Conservation (phyloP, 1,139 yeast species). For the Suhomyces ambrosiae region DNA sequence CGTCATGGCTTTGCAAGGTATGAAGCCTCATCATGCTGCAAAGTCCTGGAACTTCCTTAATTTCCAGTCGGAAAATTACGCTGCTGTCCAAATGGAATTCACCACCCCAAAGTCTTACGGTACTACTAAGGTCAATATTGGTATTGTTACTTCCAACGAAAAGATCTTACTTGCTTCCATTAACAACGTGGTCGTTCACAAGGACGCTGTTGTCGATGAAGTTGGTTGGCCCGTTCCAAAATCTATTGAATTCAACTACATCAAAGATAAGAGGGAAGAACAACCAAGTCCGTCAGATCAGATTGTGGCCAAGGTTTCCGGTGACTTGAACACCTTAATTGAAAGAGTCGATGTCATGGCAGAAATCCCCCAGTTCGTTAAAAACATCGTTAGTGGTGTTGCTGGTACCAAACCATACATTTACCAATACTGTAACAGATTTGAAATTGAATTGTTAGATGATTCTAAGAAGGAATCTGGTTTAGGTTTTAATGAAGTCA, state of each 20-base stretch:
- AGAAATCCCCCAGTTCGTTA: constrained; percentile 92
- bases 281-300: constrained; percentile 29
- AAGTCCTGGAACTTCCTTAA: constrained; percentile 93
- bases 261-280: constrained; percentile 44
- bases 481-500: constrained; percentile 77
- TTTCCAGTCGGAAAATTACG: constrained; percentile 74
- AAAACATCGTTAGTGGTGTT: constrained; percentile 89
- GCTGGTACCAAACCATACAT: constrained; percentile 95
- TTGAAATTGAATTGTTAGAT: constrained; percentile 34
- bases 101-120: constrained; percentile 92
- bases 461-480: constrained; percentile 56
- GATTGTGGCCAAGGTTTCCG: constrained; percentile 48
- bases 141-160: constrained; percentile 67
- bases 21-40: constrained; percentile 99
- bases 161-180: constrained; percentile 67
- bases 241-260: constrained; percentile 59
- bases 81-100: constrained; percentile 92
- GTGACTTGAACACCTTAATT: constrained; percentile 59
- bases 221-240: constrained; percentile 94
- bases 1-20: constrained; percentile 98
- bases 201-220: constrained; percentile 62
- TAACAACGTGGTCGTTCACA: constrained; percentile 66
- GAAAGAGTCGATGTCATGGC: constrained; percentile 98
- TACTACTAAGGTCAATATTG: constrained; percentile 76
- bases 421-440: constrained; percentile 78